Conservation (phyloP, 148 eudicot species). For the Silene latifolia region DNA sequence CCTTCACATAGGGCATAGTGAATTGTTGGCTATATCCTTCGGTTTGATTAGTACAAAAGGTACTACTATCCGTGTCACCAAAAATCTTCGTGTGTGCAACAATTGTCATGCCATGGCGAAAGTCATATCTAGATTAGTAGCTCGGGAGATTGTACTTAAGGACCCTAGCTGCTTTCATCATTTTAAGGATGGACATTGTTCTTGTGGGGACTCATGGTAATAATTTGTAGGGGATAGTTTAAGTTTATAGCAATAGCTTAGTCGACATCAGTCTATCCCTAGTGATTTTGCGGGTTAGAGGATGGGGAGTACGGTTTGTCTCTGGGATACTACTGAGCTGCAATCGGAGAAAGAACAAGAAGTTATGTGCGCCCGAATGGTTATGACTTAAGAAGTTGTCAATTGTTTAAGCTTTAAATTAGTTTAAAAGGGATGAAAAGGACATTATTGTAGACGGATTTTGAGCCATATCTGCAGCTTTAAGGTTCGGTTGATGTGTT, state of each 20-base stretch:
- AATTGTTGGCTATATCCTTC: conserved; percentile 60
- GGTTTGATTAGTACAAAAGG: conserved; percentile 50
- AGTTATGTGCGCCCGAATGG: neutral
- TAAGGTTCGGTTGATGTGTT: too few relatives aligned
- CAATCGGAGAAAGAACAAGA: neutral
- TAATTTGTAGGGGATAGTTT: neutral
- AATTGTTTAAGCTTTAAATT: neutral
- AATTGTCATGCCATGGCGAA: conserved; percentile 49
- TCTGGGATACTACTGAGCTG: neutral
- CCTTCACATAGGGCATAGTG: conserved; percentile 46
- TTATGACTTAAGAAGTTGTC: neutral
- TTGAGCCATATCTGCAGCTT: too few relatives aligned
- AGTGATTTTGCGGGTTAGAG: neutral
- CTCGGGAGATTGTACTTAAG: conserved; percentile 50
- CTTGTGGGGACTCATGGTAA: conserved; percentile 47
- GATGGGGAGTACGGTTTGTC: neutral
- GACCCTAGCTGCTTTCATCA: conserved; percentile 64
- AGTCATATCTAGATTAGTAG: conserved; percentile 37
- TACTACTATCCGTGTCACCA: conserved; percentile 45
- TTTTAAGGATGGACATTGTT: conserved; percentile 60
- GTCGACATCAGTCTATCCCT: too few relatives aligned
- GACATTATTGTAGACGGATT: too few relatives aligned
- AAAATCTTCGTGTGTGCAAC: conserved; percentile 53
- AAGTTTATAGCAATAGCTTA: neutral
- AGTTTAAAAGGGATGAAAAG: too few relatives aligned